Base-by-base conservation (phyloP, 2,329 filamentous ascomycete genomes). In the Ophiostoma australiae region DNA sequence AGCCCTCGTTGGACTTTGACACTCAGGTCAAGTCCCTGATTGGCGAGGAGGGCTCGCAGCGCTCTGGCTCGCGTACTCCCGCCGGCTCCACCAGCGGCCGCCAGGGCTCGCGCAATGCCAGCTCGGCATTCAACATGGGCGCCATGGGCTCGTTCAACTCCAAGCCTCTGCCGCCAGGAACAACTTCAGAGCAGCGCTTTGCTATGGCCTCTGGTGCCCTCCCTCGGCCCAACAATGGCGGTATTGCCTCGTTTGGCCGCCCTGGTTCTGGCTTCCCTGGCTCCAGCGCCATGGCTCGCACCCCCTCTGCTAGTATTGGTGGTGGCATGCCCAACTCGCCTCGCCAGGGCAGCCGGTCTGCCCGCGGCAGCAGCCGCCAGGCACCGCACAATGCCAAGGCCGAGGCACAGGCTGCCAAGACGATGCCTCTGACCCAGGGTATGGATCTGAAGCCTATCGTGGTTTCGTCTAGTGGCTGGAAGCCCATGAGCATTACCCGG, bases 1-100 rank as follows among this genome's bases (percentile, higher is more conserved):
- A 97, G 82, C 95, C 95, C 17, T 97, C 93, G 0, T 81, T 94
- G 63, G 94, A 98, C 78, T 99, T 97, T 88, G 91, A 96, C 78
- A 86, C 90, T 75, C 94, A 95, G 77, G 89, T 99, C 86, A 94
- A 86, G 90, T 91, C 81, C 85, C 90, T 83, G 80, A 89, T 99
- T 75, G 94, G 94, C 72, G 94, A 97, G 74, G 84, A 84, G 52
- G 89, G 91, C 72, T 81, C 84, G 68, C 35, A 37, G 63, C 82
- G 92, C 81, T 83, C 90, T 80, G 80, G 86, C 79, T 81, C 89
- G 78, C 80, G 90, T 80, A 83, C 90, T 77, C 82, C 86, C 71
- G 82, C 81, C 52, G 79, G 63, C 35, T 13, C 69, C 20, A 67
- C 80, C 44, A 81, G 82, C 76, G 79, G 80, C 37, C 81, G 83